Percentiles rank a stretch among this genome's conserved stretches.
Conservation (phyloP, 352 stramenopile species). For the Phytophthora nicotianae region DNA sequence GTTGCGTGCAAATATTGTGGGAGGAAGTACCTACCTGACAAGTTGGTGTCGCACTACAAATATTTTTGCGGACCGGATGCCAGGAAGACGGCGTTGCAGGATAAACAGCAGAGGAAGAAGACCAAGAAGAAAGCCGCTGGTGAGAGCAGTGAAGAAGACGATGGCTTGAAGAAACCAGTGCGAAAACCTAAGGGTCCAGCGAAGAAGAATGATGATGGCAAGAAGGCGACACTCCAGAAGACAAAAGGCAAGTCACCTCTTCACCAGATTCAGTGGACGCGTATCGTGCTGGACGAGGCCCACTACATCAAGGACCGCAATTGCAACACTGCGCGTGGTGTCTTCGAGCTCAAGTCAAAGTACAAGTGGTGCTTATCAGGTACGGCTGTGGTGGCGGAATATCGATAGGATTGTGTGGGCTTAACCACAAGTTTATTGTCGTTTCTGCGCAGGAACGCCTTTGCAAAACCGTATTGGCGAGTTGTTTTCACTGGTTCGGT, state of each 20-base stretch:
- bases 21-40: constrained; percentile 92
- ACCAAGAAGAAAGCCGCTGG: constrained; percentile 65
- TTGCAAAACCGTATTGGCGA: constrained; percentile 95
- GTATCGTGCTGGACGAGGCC: constrained; percentile 97
- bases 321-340: constrained; percentile 95
- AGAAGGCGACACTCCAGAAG: constrained; percentile 31
- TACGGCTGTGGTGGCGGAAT: constrained; percentile 35
- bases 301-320: constrained; percentile 95
- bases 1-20: constrained; percentile 96
- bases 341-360: constrained; percentile 96
- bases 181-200: constrained; percentile 42
- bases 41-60: constrained; percentile 94
- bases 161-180: constrained; percentile 62
- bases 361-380: constrained; percentile 98
- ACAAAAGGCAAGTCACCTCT: constrained; percentile 75
- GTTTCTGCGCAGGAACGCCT: constrained; percentile 71
- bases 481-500: constrained; percentile 98
- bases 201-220: constrained; percentile 47
- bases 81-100: constrained; percentile 93
- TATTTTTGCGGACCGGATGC: constrained; percentile 99
- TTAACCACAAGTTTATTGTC: not conserved
- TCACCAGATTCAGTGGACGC: constrained; percentile 95
- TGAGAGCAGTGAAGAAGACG: constrained; percentile 67
- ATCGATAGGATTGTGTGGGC: not conserved
- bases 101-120: constrained; percentile 78